Evolutionary conservation across 2,329 filamentous ascomycete species (phyloP), one percentile per base, ranked within the genome.

Genomic region (Ascochyta koolunga): DNA sequence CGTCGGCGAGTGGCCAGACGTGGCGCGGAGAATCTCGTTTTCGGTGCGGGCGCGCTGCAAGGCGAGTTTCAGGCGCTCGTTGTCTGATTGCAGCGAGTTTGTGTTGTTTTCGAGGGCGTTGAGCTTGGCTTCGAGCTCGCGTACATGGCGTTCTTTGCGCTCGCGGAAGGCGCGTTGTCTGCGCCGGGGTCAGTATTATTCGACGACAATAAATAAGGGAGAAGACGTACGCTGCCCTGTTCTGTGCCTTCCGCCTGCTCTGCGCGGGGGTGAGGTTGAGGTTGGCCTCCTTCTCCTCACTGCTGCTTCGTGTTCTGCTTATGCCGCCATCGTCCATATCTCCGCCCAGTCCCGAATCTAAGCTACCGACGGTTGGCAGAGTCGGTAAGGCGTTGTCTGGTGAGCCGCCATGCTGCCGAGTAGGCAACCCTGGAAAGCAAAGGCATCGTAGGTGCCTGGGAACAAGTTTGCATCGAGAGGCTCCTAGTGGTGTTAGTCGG

Each of bases 131-230:
- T 98, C 93, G 21, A 98, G 87, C 57, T 98, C 92, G 73, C 93
- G 93, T 59, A 98, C 92, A 69, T 96, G 93, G 53, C 88, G 89
- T 74, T 98, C 93, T 76, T 98, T 98, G 64, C 93, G 89, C 76
- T 98, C 93, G 56, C 93, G 91, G 75, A 98, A 98, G 27, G 95
- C 93, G 66, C 93, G 89, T 82, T 98, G 95, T 41, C 93, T 97
- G 61, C 35, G n/a, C 13, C 24, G 16, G 15, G 46, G 56, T 54
- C 50, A 57, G 53, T 29, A 40, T 53, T 18, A n/a, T 19, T 25
- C 5, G 27, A 25, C 24, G 19, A 41, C 37, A 4, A 25, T 9
- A 39, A 48, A 54, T 29, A 37, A n/a, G n/a, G 29, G 19, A 35
- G 37, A 38, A 19, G 21, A 78, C 86, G 73, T 84, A 89, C 87